Conservation (phyloP, 2,329 filamentous ascomycete species). For the Cordyceps militaris region DNA sequence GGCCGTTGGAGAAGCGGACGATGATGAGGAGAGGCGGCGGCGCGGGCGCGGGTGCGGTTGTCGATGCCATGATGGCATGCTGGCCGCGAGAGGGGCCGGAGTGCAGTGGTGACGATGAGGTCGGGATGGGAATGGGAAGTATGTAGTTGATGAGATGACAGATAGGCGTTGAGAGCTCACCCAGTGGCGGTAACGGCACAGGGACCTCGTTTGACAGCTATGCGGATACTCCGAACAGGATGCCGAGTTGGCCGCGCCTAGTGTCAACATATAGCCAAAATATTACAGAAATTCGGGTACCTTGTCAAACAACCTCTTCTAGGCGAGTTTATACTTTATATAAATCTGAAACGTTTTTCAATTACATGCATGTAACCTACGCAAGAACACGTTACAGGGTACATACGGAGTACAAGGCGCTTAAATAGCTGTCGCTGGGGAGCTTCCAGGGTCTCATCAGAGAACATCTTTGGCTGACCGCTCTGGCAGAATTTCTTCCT, state of each 20-base stretch:
- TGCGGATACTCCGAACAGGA: too few species aligned
- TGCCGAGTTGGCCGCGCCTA: too few species aligned
- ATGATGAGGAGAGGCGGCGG: slow-evolving; percentile 60
- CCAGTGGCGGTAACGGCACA: too few species aligned
- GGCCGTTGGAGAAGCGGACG: slow-evolving; percentile 81
- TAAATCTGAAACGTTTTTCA: too few species aligned
- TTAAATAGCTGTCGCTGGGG: not conserved
- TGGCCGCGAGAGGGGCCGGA: slow-evolving; percentile 2
- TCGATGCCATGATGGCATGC: slow-evolving; percentile 23
- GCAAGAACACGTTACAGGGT: too few species aligned
- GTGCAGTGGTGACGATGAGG: not conserved
- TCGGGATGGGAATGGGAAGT: not conserved
- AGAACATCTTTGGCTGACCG: slow-evolving; percentile 9
- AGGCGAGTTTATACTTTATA: too few species aligned
- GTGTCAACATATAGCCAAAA: too few species aligned
- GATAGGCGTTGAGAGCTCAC: not conserved
- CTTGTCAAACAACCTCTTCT: too few species aligned
- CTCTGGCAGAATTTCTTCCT: slow-evolving; percentile 14
- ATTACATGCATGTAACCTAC: too few species aligned
- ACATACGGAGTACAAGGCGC: too few species aligned
- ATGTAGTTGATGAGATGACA: not conserved
- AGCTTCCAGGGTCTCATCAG: not conserved
- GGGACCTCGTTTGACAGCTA: too few species aligned
- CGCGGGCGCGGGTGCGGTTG: slow-evolving; percentile 7
- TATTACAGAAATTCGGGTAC: too few species aligned